A percentile compares a stretch with the other conserved stretches of the same genome.
These are phyloP conservation scores for Aspergillus sp. DNA, from an alignment of 2,329 filamentous ascomycete genomes.

Conservation along the genomic window DNA sequence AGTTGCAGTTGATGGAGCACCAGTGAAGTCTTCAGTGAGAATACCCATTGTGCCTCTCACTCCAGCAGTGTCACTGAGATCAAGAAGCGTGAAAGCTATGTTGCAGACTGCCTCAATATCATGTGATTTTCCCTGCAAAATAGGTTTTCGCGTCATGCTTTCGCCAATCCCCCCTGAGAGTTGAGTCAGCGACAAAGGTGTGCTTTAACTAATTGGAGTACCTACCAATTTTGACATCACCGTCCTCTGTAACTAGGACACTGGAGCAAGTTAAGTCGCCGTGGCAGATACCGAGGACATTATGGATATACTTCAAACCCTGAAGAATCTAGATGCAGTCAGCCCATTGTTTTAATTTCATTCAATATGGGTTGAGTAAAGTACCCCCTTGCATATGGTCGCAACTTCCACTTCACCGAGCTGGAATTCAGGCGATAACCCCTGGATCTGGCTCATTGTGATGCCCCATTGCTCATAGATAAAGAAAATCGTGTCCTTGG, in stretches of 20 bases:
- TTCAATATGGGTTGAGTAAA: too few relatives aligned
- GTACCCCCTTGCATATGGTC: constrained; percentile 4
- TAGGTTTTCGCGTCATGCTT: background rate
- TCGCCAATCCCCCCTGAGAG: constrained; percentile 5
- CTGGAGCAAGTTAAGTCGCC: background rate
- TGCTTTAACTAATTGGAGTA: background rate
- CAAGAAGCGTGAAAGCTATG: constrained; percentile 3
- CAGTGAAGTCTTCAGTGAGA: constrained; percentile 6
- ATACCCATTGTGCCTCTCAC: constrained; percentile 4
- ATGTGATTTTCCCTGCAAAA: background rate
- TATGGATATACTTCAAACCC: constrained; percentile 6
- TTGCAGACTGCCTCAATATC: constrained; percentile 4
- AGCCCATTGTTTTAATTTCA: too few relatives aligned
- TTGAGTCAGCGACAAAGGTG: background rate
- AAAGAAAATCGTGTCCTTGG: constrained; percentile 1
- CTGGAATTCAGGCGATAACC: constrained; percentile 1
- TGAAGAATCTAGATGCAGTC: too few relatives aligned
- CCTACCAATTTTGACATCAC: constrained; percentile 6
- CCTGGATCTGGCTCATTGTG: constrained; percentile 1
- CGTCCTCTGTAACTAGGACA: constrained; percentile 5
- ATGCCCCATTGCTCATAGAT: constrained; percentile 5
- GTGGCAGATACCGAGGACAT: constrained; percentile 3
- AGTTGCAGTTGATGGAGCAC: constrained; percentile 1
- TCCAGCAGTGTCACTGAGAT: background rate
- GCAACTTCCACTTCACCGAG: constrained; percentile 6